A percentile compares a stretch with the other conserved stretches of the same genome.
These are phyloP conservation scores for Saccharomycopsis javanensis DNA, from an alignment of 805 yeast genomes.

Conservation along the genomic window DNA sequence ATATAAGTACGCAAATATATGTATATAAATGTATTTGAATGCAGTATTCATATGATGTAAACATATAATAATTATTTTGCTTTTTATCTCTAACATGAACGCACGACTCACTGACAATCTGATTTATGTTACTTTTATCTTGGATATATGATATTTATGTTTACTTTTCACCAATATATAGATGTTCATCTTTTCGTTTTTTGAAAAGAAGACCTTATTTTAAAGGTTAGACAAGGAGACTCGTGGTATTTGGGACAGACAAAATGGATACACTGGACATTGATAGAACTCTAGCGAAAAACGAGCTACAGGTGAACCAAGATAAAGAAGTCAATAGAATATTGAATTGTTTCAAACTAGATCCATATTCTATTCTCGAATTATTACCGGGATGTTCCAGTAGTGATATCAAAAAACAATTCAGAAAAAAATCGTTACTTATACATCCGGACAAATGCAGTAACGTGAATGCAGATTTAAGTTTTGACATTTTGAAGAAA, in stretches of 20 bases:
- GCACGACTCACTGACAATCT: too few relatives aligned
- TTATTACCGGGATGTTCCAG: slow-evolving; percentile 33
- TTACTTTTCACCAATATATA: too few relatives aligned
- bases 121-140: too few relatives aligned
- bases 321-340: slow-evolving; percentile 51
- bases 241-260: background rate
- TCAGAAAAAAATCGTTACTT: slow-evolving; percentile 48
- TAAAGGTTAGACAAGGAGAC: too few relatives aligned
- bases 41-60: too few relatives aligned
- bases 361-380: slow-evolving; percentile 47
- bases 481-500: slow-evolving; percentile 50
- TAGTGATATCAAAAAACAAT: slow-evolving; percentile 36
- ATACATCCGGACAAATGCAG: slow-evolving; percentile 61
- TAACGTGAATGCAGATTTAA: slow-evolving; percentile 49
- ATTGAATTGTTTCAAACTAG: slow-evolving; percentile 37
- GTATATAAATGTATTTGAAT: too few relatives aligned
- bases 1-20: too few relatives aligned
- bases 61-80: too few relatives aligned
- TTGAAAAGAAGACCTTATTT: too few relatives aligned
- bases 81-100: too few relatives aligned
- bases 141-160: too few relatives aligned
- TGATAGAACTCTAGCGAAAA: slow-evolving; percentile 14
- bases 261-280: slow-evolving; percentile 9
- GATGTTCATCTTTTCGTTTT: too few relatives aligned
- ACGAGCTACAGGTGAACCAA: slow-evolving; percentile 19